These are phyloP conservation scores for Penicillium malachiteum DNA, from an alignment of 495 filamentous ascomycete genomes.

Conservation along the genomic window DNA sequence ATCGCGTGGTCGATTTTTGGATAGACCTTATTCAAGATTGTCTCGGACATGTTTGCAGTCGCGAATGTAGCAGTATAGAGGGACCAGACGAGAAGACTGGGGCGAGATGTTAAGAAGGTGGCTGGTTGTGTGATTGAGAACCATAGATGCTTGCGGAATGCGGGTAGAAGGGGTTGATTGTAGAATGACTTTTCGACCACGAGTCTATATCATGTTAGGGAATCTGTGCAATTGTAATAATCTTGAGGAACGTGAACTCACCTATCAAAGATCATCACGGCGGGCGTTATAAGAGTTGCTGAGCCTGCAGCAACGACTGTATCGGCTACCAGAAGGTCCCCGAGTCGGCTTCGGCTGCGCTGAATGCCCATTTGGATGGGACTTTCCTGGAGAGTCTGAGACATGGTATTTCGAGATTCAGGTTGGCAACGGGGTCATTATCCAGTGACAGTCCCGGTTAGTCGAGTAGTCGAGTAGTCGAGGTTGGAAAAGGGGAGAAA, in stretches of 20 bases:
- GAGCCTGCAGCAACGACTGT: constrained; percentile 37
- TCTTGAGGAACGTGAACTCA: constrained; percentile 5
- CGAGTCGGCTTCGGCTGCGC: constrained; percentile 29
- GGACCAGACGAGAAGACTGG: constrained; percentile 76
- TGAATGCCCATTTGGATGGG: constrained; percentile 28
- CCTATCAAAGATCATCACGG: constrained; percentile 45
- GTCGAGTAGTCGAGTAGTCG: not conserved
- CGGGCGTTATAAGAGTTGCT: constrained; percentile 38
- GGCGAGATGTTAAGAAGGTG: constrained; percentile 66
- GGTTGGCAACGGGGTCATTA: constrained; percentile 8
- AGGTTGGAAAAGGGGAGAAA: not conserved
- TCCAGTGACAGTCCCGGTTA: not conserved
- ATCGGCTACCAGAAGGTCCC: constrained; percentile 35
- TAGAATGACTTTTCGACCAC: constrained; percentile 89
- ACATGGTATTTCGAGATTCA: constrained; percentile 16
- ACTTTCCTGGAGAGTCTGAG: constrained; percentile 25
- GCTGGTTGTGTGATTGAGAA: constrained; percentile 66
- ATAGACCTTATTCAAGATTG: constrained; percentile 34
- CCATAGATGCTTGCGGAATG: constrained; percentile 60
- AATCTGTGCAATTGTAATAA: too few species aligned
- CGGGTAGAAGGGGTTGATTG: constrained; percentile 60
- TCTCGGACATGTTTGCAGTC: constrained; percentile 71
- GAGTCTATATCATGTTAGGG: constrained; percentile 18
- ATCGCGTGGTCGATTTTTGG: constrained; percentile 53
- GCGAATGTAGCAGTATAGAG: constrained; percentile 87